A percentile compares a stretch with the other conserved stretches of the same genome.
Conservation (phyloP, 2,329 filamentous ascomycete genomes). For the Claviceps sp. region DNA sequence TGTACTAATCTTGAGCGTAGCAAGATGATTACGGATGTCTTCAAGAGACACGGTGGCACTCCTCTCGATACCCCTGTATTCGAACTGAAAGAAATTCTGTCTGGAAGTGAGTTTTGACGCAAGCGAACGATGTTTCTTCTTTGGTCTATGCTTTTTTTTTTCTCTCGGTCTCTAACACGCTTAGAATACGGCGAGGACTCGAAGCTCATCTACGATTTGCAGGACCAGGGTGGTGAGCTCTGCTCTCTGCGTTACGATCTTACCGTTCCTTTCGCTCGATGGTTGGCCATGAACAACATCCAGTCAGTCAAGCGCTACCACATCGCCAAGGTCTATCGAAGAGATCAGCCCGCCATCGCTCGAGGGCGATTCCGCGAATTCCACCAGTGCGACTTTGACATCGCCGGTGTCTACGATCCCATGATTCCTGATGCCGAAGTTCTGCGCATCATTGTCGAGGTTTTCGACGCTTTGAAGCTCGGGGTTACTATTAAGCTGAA, state of each 20-base stretch:
- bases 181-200: conserved; percentile 78
- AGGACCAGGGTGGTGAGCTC: conserved; percentile 71
- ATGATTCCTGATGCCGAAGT: conserved; percentile 93
- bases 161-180: not conserved
- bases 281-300: conserved; percentile 82
- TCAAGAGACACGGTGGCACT: conserved; percentile 71
- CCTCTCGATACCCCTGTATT: conserved; percentile 76
- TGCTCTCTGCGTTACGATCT: conserved; percentile 70
- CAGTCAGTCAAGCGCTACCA: conserved; percentile 87
- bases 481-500: conserved; percentile 84
- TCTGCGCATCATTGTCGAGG: conserved; percentile 68
- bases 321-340: conserved; percentile 68
- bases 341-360: conserved; percentile 50
- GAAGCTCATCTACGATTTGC: conserved; percentile 80
- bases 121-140: not conserved
- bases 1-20: conserved; percentile 1
- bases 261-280: conserved; percentile 82
- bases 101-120: conserved; percentile 37
- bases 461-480: conserved; percentile 65
- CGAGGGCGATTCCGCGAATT: conserved; percentile 93
- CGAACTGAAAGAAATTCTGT: conserved; percentile 72
- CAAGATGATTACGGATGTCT: conserved; percentile 59
- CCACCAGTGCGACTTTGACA: conserved; percentile 95
- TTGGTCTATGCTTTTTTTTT: not conserved
- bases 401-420: conserved; percentile 73